These are phyloP conservation scores for Chlorella ohadii DNA, from an alignment of 139 green algal species.

Conservation along the genomic window DNA sequence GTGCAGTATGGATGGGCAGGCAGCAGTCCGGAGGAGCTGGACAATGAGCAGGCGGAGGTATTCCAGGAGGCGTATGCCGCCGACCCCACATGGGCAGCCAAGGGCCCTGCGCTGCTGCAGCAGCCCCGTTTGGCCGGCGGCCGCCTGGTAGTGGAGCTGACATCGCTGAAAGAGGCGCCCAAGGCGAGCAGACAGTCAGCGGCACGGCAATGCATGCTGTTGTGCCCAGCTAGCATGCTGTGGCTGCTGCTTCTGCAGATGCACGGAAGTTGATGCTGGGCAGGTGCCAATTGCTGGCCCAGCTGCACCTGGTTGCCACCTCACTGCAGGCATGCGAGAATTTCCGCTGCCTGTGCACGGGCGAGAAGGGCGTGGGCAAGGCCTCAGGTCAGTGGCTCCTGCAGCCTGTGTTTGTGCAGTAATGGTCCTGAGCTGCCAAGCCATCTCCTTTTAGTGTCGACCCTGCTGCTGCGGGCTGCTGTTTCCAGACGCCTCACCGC, in stretches of 20 bases:
- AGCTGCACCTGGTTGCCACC: too few species aligned
- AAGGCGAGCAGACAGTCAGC: constrained; percentile 43
- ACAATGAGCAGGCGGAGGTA: constrained; percentile 52
- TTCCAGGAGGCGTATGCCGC: constrained; percentile 54
- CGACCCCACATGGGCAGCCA: constrained; percentile 57
- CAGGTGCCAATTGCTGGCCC: too few species aligned
- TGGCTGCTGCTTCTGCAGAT: too few species aligned
- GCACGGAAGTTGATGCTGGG: too few species aligned
- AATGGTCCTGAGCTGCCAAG: too few species aligned
- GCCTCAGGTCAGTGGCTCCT: constrained; percentile 43
- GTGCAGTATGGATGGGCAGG: constrained; percentile 64
- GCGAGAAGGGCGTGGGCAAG: constrained; percentile 82
- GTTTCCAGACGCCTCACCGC: too few species aligned
- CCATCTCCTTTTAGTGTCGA: too few species aligned
- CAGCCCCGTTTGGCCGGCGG: constrained; percentile 36
- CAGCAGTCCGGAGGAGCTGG: constrained; percentile 36
- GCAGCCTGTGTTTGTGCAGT: too few species aligned
- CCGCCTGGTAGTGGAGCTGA: constrained; percentile 57
- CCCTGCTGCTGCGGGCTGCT: too few species aligned
- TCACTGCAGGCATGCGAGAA: constrained; percentile 62
- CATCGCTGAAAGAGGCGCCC: constrained; percentile 45
- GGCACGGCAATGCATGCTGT: too few species aligned
- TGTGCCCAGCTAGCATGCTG: too few species aligned
- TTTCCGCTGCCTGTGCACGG: constrained; percentile 78
- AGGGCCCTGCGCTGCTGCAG: constrained; percentile 13